These are phyloP conservation scores for Myriosclerotinia curreyana DNA, from an alignment of 2,329 filamentous ascomycete genomes.

Conservation along the genomic window DNA sequence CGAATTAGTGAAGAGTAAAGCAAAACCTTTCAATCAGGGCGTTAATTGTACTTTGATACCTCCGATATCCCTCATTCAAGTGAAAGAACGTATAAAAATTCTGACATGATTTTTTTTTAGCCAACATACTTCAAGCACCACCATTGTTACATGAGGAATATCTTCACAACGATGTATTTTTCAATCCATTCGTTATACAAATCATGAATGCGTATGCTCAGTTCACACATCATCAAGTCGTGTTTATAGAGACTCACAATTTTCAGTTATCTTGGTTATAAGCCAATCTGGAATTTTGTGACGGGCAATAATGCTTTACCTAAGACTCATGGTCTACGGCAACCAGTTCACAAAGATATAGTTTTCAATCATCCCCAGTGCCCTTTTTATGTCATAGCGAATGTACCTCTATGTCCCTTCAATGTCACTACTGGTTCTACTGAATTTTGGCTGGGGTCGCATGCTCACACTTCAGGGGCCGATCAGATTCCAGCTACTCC, in stretches of 20 bases:
- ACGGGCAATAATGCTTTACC: slow-evolving; percentile 33
- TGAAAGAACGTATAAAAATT: background rate
- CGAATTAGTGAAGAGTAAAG: slow-evolving; percentile 34
- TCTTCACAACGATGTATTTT: slow-evolving; percentile 43
- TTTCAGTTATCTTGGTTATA: slow-evolving; percentile 43
- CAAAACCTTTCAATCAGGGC: slow-evolving; percentile 40
- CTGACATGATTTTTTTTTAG: slow-evolving; percentile 26
- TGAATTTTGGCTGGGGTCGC: slow-evolving; percentile 50
- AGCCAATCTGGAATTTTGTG: slow-evolving; percentile 43
- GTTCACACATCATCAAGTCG: background rate
- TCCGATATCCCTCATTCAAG: background rate
- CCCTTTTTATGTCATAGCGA: slow-evolving; percentile 48
- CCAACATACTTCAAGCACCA: slow-evolving; percentile 44
- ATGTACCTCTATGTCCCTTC: slow-evolving; percentile 47
- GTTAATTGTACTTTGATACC: slow-evolving; percentile 36
- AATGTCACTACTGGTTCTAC: slow-evolving; percentile 47
- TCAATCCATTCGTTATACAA: slow-evolving; percentile 44
- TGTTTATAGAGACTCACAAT: background rate
- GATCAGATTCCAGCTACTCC: slow-evolving; percentile 16
- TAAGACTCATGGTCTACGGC: slow-evolving; percentile 42
- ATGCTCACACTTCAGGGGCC: slow-evolving; percentile 31
- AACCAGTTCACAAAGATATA: slow-evolving; percentile 57
- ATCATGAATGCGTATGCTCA: slow-evolving; percentile 41
- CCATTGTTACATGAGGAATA: slow-evolving; percentile 39
- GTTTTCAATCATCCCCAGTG: slow-evolving; percentile 54